These are phyloP conservation scores for Kwoniella dejecticola DNA, from an alignment of 768 basidiomycete genomes.

Conservation along the genomic window DNA sequence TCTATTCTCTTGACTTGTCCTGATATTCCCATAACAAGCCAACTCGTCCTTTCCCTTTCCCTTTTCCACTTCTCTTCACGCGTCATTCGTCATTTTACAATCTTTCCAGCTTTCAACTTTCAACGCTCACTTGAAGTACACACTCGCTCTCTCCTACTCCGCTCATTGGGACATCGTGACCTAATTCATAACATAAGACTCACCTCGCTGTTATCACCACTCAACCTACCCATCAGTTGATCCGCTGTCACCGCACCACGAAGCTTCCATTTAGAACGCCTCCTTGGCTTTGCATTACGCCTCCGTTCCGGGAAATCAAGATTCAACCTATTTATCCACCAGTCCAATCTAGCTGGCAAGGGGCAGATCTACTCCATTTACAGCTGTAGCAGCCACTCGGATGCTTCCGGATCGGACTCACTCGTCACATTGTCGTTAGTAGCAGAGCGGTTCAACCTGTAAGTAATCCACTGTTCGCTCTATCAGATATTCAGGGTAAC, in stretches of 20 bases:
- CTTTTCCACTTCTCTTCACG: not conserved
- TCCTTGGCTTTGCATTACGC: not conserved
- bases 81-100: conserved; percentile 5
- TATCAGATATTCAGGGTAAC: conserved; percentile 1
- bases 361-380: too few species aligned
- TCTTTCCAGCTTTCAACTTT: not conserved
- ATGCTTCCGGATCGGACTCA: too few species aligned
- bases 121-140: too few species aligned
- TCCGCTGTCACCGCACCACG: not conserved
- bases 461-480: not conserved
- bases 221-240: not conserved
- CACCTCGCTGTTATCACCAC: not conserved
- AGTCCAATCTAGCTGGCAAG: too few species aligned
- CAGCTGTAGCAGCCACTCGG: too few species aligned
- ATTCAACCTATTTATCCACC: not conserved
- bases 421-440: not conserved
- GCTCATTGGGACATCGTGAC: not conserved
- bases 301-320: not conserved
- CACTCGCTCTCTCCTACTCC: too few species aligned
- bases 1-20: not conserved
- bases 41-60: not conserved
- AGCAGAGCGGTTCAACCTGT: too few species aligned
- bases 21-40: not conserved
- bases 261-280: conserved; percentile 8
- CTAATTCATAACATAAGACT: not conserved